These are phyloP conservation scores for Phytophthora capsici DNA, from an alignment of 352 stramenopile genomes.

Conservation along the genomic window DNA sequence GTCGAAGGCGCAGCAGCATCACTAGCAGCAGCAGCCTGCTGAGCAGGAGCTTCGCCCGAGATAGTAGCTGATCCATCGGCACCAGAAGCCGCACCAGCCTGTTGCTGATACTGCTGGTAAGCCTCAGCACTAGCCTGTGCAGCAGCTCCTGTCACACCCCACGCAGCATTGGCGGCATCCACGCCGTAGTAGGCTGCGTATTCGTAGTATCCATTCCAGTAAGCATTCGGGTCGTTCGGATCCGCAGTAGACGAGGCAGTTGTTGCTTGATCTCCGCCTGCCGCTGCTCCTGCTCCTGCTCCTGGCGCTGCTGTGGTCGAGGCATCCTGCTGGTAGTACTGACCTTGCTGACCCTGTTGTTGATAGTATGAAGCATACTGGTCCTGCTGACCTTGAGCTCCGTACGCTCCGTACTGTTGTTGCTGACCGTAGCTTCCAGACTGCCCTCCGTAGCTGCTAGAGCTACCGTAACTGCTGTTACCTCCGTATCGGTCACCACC, in stretches of 20 bases:
- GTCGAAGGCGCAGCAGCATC: slow-evolving; percentile 20
- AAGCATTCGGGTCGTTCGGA: slow-evolving; percentile 88
- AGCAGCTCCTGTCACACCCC: slow-evolving; percentile 81
- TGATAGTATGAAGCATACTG: slow-evolving; percentile 82
- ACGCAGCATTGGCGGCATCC: slow-evolving; percentile 84
- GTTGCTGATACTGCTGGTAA: slow-evolving; percentile 79
- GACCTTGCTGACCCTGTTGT: slow-evolving; percentile 51
- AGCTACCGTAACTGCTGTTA: slow-evolving; percentile 33
- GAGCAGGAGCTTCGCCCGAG: slow-evolving; percentile 7
- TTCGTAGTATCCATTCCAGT: slow-evolving; percentile 91
- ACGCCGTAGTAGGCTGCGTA: slow-evolving; percentile 90
- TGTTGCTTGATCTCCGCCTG: slow-evolving; percentile 23
- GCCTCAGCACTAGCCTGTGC: slow-evolving; percentile 71
- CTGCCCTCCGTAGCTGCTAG: slow-evolving; percentile 39
- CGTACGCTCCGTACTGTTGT: slow-evolving; percentile 47
- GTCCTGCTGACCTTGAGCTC: slow-evolving; percentile 52
- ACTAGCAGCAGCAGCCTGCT: slow-evolving; percentile 6
- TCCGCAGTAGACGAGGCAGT: slow-evolving; percentile 52
- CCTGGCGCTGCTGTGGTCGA: slow-evolving; percentile 16
- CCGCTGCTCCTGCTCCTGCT: slow-evolving; percentile 12
- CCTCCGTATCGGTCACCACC: slow-evolving; percentile 24
- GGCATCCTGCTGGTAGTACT: slow-evolving; percentile 72
- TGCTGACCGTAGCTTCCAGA: slow-evolving; percentile 56
- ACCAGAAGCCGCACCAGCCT: slow-evolving; percentile 37
- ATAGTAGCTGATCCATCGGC: slow-evolving; percentile 8